Evolutionary conservation across 2,329 filamentous ascomycete species (phyloP), one percentile per base, ranked within the genome.

Genomic region (Fusarium bulbicola): DNA sequence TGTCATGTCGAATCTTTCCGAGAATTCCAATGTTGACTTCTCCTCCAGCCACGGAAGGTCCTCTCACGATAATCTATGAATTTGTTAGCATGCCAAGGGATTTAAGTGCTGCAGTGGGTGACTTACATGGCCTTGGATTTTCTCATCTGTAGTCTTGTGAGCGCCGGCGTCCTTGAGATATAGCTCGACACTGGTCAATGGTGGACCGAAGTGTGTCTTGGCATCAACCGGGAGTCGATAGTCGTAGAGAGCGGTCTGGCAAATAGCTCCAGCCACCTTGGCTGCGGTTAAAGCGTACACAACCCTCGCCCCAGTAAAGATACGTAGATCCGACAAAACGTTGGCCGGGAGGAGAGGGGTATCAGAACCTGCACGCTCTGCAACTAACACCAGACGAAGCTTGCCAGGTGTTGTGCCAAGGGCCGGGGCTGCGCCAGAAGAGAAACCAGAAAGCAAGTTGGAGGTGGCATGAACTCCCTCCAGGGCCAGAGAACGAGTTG

Each of bases 191-290:
- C 91, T 92, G 72, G 92, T 93, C 45, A 96, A 79, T 6, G 95
- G 95, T 15, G 92, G 86, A 7, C 96, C 96, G 78, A 98, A 97
- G 81, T 97, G 95, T 72, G 79, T 76, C 57, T 76, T 72, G 58
- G 72, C 75, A 47, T 81, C 79, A 45, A 80, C 81, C 42, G 82
- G 84, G 70, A 87, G 86, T 74, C 95, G 87, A 81, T 98, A 98
- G 80, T 98, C 95, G 79, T 93, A 97, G 43, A 95, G 87, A 69
- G 93, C 91, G 13, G 93, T 97, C 83, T 98, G 95, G 3, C 92
- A 86, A n/a, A 97, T 89, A 2, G 95, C 92, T 42, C 96, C 96
- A 5, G 95, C 95, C n/a, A 98, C 93, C 68, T 90, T 89, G 30
- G 94, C 86, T 2, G 93, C 91, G 24, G 94, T 93, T 61, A 99